Evolutionary conservation across 345 rosid genomes (phyloP).

Genomic region (Physaria fendleri): DNA sequence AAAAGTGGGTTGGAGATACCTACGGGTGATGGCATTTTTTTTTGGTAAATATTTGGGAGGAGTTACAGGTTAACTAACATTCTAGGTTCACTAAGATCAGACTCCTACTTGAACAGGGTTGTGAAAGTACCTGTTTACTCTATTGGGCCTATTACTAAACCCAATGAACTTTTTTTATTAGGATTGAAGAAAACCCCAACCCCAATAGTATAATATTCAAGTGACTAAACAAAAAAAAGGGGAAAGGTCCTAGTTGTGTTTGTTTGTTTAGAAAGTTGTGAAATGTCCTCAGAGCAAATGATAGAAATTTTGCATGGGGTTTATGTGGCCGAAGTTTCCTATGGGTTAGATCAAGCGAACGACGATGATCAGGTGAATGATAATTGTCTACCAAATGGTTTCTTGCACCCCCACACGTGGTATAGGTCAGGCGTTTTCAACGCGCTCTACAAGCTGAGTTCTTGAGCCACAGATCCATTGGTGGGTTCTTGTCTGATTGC

Average conservation of each 20-base stretch:
- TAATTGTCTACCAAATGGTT: conserved; percentile 59
- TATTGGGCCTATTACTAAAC: conserved; percentile 40
- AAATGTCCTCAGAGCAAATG: conserved; percentile 42
- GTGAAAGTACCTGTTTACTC: conserved; percentile 36
- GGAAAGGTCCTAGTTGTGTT: conserved; percentile 42
- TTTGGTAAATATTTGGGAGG: conserved; percentile 63
- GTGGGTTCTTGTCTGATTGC: conserved; percentile 61
- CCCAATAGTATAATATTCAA: not conserved
- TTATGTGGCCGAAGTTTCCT: conserved; percentile 40
- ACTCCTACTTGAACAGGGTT: conserved; percentile 5
- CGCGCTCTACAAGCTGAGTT: conserved; percentile 63
- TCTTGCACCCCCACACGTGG: conserved; percentile 32
- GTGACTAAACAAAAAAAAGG: conserved; percentile 54
- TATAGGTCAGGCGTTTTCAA: conserved; percentile 39
- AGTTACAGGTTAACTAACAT: conserved; percentile 32
- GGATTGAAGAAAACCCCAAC: too few relatives aligned
- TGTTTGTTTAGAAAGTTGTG: conserved; percentile 69
- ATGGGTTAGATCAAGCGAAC: conserved; percentile 27
- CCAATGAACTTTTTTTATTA: not conserved
- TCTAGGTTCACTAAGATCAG: conserved; percentile 33
- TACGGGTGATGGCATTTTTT: conserved; percentile 42
- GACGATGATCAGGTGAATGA: too few relatives aligned
- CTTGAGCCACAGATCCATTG: conserved; percentile 47
- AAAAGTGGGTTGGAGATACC: conserved; percentile 25
- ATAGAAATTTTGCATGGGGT: conserved; percentile 56